A percentile compares a stretch with the other conserved stretches of the same genome.
phyloP scores from a whole-genome alignment of 345 rosid genomes.

The Angophora floribunda region DNA sequence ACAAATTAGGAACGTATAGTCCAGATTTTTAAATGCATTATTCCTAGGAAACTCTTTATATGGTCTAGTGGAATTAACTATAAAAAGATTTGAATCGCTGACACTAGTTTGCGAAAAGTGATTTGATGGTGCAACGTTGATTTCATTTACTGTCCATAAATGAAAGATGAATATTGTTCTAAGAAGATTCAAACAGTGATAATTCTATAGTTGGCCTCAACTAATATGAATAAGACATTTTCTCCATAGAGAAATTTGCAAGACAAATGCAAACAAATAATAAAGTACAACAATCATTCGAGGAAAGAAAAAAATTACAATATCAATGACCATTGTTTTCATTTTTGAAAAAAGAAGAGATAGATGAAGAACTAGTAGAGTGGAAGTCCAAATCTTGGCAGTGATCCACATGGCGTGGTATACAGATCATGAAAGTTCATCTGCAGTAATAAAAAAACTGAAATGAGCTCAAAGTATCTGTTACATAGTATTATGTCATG shows the following conservation, averaged over 20 bases:
- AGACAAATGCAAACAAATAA: neutral
- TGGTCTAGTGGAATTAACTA: fast-evolving
- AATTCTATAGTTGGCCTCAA: neutral
- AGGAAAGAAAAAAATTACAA: neutral
- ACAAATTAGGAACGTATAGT: neutral
- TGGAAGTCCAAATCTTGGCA: neutral
- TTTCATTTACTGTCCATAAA: fast-evolving
- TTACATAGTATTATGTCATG: neutral
- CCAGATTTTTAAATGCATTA: neutral
- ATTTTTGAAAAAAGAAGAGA: neutral
- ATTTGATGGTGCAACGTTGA: neutral
- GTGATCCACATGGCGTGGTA: neutral
- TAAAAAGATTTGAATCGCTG: neutral
- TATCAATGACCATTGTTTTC: neutral
- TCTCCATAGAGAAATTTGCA: neutral
- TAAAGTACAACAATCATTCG: fast-evolving
- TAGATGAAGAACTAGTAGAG: neutral
- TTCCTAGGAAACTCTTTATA: neutral
- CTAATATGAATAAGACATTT: neutral
- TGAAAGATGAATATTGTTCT: neutral
- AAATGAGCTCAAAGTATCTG: neutral
- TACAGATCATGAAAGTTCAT: neutral
- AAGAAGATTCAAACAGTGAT: neutral
- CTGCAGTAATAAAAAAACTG: neutral
- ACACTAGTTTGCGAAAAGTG: neutral